Evolutionary conservation across 1,284 basidiomycete genomes (phyloP).

Genomic region (Amylostereum chailletii): DNA sequence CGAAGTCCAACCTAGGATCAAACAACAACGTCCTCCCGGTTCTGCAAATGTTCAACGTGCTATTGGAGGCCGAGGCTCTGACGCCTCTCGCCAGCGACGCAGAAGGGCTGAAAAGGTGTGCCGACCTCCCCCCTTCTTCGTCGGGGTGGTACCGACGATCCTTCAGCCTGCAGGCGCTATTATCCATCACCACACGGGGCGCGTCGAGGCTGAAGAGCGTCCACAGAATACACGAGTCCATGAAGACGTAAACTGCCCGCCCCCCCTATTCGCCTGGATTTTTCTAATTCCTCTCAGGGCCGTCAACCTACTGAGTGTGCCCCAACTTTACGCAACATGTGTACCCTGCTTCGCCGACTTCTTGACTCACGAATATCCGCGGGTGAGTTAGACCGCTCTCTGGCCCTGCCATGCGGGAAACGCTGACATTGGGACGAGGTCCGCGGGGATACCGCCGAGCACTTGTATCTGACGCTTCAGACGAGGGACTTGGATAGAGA

Average conservation of each 20-base stretch:
- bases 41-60: slow-evolving; percentile 63
- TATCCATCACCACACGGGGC: slow-evolving; percentile 50
- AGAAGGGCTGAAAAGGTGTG: slow-evolving; percentile 42
- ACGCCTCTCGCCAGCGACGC: slow-evolving; percentile 32
- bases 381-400: slow-evolving; percentile 35
- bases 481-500: slow-evolving; percentile 56
- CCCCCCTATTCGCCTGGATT: slow-evolving; percentile 9
- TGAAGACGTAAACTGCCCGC: slow-evolving; percentile 58
- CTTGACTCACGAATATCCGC: slow-evolving; percentile 71
- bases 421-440: slow-evolving; percentile 36
- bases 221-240: slow-evolving; percentile 66
- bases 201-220: slow-evolving; percentile 67
- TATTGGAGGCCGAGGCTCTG: slow-evolving; percentile 61
- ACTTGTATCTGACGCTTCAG: slow-evolving; percentile 69
- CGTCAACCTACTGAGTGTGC: slow-evolving; percentile 51
- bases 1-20: slow-evolving; percentile 41
- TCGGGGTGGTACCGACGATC: slow-evolving; percentile 20
- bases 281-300: slow-evolving; percentile 32
- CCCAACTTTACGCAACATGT: slow-evolving; percentile 36
- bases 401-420: slow-evolving; percentile 4
- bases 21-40: slow-evolving; percentile 75
- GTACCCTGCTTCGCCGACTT: slow-evolving; percentile 45
- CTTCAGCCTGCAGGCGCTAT: slow-evolving; percentile 32
- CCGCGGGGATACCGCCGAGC: slow-evolving; percentile 72
- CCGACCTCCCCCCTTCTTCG: slow-evolving; percentile 15